These are phyloP conservation scores for Chrysochromulina parva DNA, from an alignment of 78 protist genomes.

Conservation along the genomic window DNA sequence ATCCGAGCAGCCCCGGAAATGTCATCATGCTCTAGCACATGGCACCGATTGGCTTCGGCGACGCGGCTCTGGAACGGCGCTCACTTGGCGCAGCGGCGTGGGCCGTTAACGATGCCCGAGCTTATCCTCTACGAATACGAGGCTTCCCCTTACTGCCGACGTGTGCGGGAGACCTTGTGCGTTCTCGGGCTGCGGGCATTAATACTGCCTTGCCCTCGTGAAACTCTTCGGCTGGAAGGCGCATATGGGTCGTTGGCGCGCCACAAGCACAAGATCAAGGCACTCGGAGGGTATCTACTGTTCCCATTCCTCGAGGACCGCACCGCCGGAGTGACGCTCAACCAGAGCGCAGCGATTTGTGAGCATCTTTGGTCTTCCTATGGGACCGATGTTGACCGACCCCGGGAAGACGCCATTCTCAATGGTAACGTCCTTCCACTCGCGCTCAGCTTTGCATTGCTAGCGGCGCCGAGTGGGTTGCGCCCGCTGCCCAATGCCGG, in stretches of 20 bases:
- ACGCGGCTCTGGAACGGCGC: too few species aligned
- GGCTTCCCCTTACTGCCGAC: neutral
- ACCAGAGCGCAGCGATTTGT: neutral
- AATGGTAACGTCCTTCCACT: too few species aligned
- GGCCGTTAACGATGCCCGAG: neutral
- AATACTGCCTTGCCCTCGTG: neutral
- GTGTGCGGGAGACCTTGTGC: slow-evolving; percentile 15
- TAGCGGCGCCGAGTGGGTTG: neutral
- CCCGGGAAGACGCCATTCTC: neutral
- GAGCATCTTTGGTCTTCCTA: neutral
- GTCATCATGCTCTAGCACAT: too few species aligned
- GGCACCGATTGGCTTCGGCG: too few species aligned
- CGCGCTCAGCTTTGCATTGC: neutral
- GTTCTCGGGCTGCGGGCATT: neutral
- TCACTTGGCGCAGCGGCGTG: too few species aligned
- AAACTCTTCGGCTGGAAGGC: neutral
- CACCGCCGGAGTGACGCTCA: neutral
- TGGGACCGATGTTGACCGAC: neutral
- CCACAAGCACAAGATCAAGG: neutral
- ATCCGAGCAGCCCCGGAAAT: too few species aligned
- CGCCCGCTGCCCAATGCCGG: neutral
- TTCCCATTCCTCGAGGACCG: slow-evolving; percentile 14
- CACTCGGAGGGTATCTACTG: neutral
- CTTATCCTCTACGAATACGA: slow-evolving; percentile 14
- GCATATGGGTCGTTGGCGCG: neutral